A percentile compares a stretch with the other conserved stretches of the same genome.
phyloP scores from a whole-genome alignment of 768 basidiomycete genomes.

The Gautieria morchelliformis region DNA sequence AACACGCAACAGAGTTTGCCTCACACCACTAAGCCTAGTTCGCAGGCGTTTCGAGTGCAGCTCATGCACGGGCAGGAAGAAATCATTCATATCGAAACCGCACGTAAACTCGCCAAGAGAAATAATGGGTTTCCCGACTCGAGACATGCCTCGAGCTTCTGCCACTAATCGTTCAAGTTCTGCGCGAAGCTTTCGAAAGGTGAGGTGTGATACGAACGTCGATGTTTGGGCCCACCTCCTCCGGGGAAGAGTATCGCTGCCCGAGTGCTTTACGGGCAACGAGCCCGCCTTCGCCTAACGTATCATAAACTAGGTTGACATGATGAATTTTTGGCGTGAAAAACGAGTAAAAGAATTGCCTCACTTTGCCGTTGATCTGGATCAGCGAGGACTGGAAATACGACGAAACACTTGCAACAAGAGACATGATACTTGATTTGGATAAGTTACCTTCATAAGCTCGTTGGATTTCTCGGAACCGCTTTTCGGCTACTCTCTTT shows the following conservation, averaged over 20 bases:
- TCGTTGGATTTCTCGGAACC: conserved; percentile 69
- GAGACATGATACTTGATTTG: conserved; percentile 4
- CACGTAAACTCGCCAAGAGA: not conserved
- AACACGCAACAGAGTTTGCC: not conserved
- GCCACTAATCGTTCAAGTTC: conserved; percentile 2
- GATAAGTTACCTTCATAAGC: conserved; percentile 60
- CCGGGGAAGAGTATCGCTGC: conserved; percentile 1
- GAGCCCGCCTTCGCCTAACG: conserved; percentile 38
- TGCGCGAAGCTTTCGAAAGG: conserved; percentile 1
- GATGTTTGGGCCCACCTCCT: not conserved
- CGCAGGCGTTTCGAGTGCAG: not conserved
- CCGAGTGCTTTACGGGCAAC: not conserved
- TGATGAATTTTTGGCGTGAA: conserved; percentile 14
- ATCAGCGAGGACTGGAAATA: conserved; percentile 53
- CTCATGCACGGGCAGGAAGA: not conserved
- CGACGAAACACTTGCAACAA: not conserved
- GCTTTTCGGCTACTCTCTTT: conserved; percentile 50
- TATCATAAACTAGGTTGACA: conserved; percentile 63
- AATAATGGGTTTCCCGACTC: not conserved
- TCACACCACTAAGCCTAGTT: not conserved
- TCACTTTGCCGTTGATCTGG: conserved; percentile 47
- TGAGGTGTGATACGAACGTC: not conserved
- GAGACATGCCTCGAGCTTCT: not conserved
- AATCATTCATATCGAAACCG: not conserved
- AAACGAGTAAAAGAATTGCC: conserved; percentile 12